A percentile compares a stretch with the other conserved stretches of the same genome.
These are phyloP conservation scores for Tylopilus felleus DNA, from an alignment of 768 basidiomycete genomes.

Conservation along the genomic window DNA sequence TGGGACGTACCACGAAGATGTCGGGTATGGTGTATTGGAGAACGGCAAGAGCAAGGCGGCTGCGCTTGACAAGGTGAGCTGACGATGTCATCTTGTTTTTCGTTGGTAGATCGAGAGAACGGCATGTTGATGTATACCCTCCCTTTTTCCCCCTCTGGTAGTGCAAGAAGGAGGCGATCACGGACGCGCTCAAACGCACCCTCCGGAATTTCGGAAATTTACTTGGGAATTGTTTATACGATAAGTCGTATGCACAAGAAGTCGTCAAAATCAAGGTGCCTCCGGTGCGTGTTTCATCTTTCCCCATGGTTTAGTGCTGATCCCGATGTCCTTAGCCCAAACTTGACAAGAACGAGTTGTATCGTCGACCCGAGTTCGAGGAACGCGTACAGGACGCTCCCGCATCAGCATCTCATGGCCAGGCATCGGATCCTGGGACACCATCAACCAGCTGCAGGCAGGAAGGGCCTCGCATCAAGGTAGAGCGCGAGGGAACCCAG, in stretches of 20 bases:
- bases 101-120: background rate
- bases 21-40: constrained; percentile 86
- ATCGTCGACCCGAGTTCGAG: constrained; percentile 69
- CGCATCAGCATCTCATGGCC: background rate
- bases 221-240: constrained; percentile 96
- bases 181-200: constrained; percentile 89
- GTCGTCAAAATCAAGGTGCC: constrained; percentile 84
- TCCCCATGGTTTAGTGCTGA: background rate
- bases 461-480: constrained; percentile 14
- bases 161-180: constrained; percentile 99
- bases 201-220: constrained; percentile 92
- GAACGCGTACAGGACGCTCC: constrained; percentile 37
- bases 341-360: constrained; percentile 62
- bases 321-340: constrained; percentile 36
- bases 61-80: constrained; percentile 85
- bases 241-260: constrained; percentile 84
- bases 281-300: constrained; percentile 49
- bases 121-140: constrained; percentile 1
- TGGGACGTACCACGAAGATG: constrained; percentile 88
- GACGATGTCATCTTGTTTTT: background rate
- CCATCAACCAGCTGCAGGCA: background rate
- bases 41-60: constrained; percentile 82
- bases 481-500: constrained; percentile 10
- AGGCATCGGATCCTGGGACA: background rate
- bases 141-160: constrained; percentile 36